Evolutionary conservation across 345 rosid genomes (phyloP), one percentile per base, ranked within the genome.

Genomic region (Moringa oleifera): DNA sequence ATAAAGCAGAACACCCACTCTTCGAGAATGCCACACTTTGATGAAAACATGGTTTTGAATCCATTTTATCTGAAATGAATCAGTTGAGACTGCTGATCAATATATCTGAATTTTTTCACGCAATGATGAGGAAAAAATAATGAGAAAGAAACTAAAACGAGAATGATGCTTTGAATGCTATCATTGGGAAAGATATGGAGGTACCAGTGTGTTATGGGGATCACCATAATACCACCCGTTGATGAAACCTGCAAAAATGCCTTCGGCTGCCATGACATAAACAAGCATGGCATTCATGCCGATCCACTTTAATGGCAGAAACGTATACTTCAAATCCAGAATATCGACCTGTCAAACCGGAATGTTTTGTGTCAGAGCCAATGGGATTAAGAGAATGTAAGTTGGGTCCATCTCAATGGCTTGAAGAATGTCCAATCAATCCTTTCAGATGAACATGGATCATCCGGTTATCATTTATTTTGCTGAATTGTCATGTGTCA

Each of bases 271-370:
- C 97, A 89, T 83, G 6, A 93, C 98, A 60, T 89, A 93, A 24
- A 93, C 98, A 20, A 93, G 73, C 97, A 93, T 89, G 0, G 96
- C 91, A 50, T 90, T 93, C 98, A 85, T 84, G 53, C 98, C 97
- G 23, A 90, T 93, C 97, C 98, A 90, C 76, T 83, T 61, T 10
- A 93, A 66, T 51, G 93, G 91, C 37, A 84, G 77, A 72, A 87
- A 86, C 18, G 77, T 20, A 52, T 18, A 62, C 63, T 70, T 76
- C 69, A 79, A 55, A 55, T 61, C 79, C 83, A 74, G 57, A 15
- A 87, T 66, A 58, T 93, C 97, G 33, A 92, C 97, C 96, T 92
- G 78, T 21, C 56, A 55, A 13, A 20, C 1, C 17, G 1, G 9
- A 41, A 41, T 41, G 12, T 41, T 28, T 28, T 8, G 8, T 3